Evolutionary conservation across 176 grass and related monocot species (phyloP), one percentile per base, ranked within the genome.

Genomic region (Juncus effusus): DNA sequence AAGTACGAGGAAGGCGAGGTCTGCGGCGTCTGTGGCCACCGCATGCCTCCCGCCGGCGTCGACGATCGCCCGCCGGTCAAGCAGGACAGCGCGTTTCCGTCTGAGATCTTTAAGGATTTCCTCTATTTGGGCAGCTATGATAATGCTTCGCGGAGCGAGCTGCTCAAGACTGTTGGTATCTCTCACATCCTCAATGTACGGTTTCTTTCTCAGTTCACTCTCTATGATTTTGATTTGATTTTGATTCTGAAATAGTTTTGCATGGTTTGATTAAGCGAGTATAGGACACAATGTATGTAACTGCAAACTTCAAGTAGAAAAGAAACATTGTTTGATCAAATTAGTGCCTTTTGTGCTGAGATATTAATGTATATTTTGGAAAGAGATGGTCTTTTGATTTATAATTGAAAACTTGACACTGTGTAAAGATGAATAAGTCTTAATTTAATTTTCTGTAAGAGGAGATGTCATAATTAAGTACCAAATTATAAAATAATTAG

Each of bases 61-160:
- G 61, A 54, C 10, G 38, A 65, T 10, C 61, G 59, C 37, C 49
- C 49, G 36, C 66, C 70, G 35, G 59, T 67, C 78, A 28, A 65
- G 40, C 53, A 68, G 52, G 80, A 83, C 57, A 80, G 81, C 53
- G 87, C 91, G 16, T 96, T 90, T 73, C 91, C 87, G 16, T 76
- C 84, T 51, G 84, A 87, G 84, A 81, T 96, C 65, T 69, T 96
- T 41, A 73, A 79, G 55, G 84, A 78, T 59, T 93, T 93, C 69
- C 88, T 99, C 80, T 99, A 84, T 76, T 85, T 99, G 50, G 94
- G 88, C 1, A 99, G 88, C 78, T 99, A 89, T 67, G 78, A 89
- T 82, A 84, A 99, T 83, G 80, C 94, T 65, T 89, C 78, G 60
- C 85, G 73, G 53, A 71, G 74, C 16, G 85, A 99, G 68, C 68